Conservation (phyloP, 495 filamentous ascomycete species). For the Rostrohypoxylon terebratum region DNA sequence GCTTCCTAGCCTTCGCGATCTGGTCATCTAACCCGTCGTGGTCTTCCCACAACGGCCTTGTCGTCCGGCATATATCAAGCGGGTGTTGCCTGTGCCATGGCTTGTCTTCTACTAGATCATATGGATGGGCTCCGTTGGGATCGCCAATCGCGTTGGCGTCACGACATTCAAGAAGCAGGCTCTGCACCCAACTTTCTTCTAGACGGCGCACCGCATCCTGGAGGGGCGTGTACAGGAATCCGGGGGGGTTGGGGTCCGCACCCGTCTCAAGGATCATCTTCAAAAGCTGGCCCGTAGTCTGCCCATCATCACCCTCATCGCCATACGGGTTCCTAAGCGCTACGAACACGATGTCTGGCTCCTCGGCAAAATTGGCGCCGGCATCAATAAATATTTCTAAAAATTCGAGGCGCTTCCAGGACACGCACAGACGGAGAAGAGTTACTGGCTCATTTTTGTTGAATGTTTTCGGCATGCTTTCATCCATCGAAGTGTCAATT, state of each 20-base stretch:
- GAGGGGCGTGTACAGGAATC: constrained; percentile 31
- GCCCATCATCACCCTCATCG: constrained; percentile 2
- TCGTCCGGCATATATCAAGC: constrained; percentile 29
- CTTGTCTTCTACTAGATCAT: background rate
- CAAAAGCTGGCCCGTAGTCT: constrained; percentile 20
- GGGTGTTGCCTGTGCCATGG: constrained; percentile 23
- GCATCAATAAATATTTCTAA: constrained; percentile 32
- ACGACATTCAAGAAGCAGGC: constrained; percentile 33
- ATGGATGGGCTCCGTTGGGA: constrained; percentile 21
- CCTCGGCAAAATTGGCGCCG: constrained; percentile 23
- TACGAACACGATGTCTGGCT: constrained; percentile 30
- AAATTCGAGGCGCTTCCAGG: constrained; percentile 34
- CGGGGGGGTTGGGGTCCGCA: constrained; percentile 29
- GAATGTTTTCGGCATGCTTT: background rate
- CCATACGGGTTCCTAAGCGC: constrained; percentile 26
- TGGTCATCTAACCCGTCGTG: constrained; percentile 4
- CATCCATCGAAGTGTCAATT: constrained; percentile 8
- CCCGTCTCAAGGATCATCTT: constrained; percentile 42
- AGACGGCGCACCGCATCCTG: constrained; percentile 32
- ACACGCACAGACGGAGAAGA: constrained; percentile 30
- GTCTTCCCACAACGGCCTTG: background rate
- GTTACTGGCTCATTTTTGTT: constrained; percentile 17
- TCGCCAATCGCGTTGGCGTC: constrained; percentile 26
- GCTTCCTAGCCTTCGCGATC: constrained; percentile 18
- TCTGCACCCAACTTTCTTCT: constrained; percentile 27